Evolutionary conservation across 495 filamentous ascomycete species (phyloP).

Genomic region (Parathielavia appendiculata): DNA sequence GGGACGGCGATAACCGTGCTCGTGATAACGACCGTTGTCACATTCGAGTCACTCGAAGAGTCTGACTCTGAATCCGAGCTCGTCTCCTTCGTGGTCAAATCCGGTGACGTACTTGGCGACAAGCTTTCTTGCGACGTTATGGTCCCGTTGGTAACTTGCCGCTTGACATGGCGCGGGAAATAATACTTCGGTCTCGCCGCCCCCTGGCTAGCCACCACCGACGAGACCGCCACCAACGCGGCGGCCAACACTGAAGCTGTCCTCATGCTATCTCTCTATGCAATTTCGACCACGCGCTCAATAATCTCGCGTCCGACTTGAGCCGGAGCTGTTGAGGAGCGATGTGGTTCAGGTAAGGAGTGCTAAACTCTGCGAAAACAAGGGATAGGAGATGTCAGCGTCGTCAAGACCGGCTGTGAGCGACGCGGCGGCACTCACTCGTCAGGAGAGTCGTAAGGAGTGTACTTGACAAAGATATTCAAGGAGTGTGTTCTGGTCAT

Average conservation of each 20-base stretch:
- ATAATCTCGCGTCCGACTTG: background rate
- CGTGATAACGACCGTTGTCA: constrained; percentile 27
- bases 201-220: constrained; percentile 39
- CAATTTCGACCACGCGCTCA: constrained; percentile 13
- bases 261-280: constrained; percentile 39
- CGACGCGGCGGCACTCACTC: constrained; percentile 33
- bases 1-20: constrained; percentile 24
- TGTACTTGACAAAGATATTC: constrained; percentile 58
- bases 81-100: constrained; percentile 30
- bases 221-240: constrained; percentile 48
- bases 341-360: constrained; percentile 1
- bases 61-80: constrained; percentile 1
- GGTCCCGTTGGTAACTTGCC: constrained; percentile 48
- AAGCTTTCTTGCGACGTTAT: constrained; percentile 31
- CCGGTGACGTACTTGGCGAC: constrained; percentile 19
- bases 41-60: constrained; percentile 7
- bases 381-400: constrained; percentile 20
- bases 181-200: constrained; percentile 51
- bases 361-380: constrained; percentile 22
- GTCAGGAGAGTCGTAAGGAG: constrained; percentile 55
- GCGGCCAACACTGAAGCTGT: constrained; percentile 47
- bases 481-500: constrained; percentile 51
- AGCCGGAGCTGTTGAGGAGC: background rate
- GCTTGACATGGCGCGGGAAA: constrained; percentile 57
- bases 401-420: constrained; percentile 23